Evolutionary conservation across 371 early-diverging fungal genomes (phyloP).

Genomic region (Mucor ambiguus): DNA sequence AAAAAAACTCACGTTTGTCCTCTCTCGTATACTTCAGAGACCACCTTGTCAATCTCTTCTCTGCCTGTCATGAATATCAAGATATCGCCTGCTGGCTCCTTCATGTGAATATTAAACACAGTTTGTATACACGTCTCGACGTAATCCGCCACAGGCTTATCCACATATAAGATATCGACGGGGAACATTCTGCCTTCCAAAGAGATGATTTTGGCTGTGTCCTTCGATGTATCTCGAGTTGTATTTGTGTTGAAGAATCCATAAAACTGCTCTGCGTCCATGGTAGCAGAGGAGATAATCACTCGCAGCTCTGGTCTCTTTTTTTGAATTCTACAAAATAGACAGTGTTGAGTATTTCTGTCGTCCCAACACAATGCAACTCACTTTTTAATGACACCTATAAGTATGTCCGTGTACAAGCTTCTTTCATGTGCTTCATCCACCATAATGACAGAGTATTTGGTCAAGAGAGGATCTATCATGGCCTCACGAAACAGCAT

Average conservation of each 20-base stretch:
- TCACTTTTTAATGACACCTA: slow-evolving; percentile 79
- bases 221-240: slow-evolving; percentile 40
- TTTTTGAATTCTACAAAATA: slow-evolving; percentile 52
- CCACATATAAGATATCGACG: slow-evolving; percentile 69
- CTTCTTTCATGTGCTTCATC: slow-evolving; percentile 96
- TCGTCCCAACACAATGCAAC: slow-evolving; percentile 4
- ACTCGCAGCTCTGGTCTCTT: slow-evolving; percentile 65
- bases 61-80: slow-evolving; percentile 85
- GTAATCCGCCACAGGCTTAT: slow-evolving; percentile 62
- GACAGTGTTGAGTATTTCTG: no score
- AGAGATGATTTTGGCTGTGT: slow-evolving; percentile 64
- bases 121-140: slow-evolving; percentile 64
- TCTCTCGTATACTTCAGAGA: slow-evolving; percentile 55
- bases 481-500: slow-evolving; percentile 82
- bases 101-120: slow-evolving; percentile 66
- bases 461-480: slow-evolving; percentile 71
- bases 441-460: slow-evolving; percentile 86
- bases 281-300: slow-evolving; percentile 82
- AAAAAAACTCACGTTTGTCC: slow-evolving; percentile 47
- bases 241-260: slow-evolving; percentile 61
- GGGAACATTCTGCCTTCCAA: slow-evolving; percentile 76
- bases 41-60: slow-evolving; percentile 80
- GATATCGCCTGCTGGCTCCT: slow-evolving; percentile 76
- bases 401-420: slow-evolving; percentile 83
- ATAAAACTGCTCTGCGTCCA: slow-evolving; percentile 70